phyloP scores from a whole-genome alignment of 2,329 filamentous ascomycete species.

The Arachnomyces sp. region DNA sequence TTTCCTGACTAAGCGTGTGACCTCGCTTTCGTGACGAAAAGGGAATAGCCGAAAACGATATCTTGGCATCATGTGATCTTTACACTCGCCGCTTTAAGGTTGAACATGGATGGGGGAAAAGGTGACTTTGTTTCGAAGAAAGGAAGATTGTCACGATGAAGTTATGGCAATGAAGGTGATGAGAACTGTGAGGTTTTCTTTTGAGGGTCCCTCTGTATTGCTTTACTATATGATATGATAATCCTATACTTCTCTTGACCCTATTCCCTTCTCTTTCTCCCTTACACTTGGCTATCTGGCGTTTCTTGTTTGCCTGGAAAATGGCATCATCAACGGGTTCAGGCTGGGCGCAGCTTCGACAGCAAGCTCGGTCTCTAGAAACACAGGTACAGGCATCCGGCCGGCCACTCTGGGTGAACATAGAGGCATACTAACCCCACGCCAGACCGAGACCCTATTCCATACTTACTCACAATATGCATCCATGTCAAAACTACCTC shows the following conservation, averaged over 20 bases:
- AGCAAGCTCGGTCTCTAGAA: constrained; percentile 82
- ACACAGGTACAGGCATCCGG: constrained; percentile 58
- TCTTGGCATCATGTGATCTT: constrained; percentile 18
- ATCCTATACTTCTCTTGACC: too few relatives aligned
- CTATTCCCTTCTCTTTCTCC: neutral
- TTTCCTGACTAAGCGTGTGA: constrained; percentile 16
- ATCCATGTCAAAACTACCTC: constrained; percentile 65
- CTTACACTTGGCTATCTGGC: neutral
- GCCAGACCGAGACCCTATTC: constrained; percentile 65
- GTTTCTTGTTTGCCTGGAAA: constrained; percentile 9
- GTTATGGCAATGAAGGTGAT: constrained; percentile 6
- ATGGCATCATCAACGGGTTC: constrained; percentile 52
- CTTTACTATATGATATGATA: too few relatives aligned
- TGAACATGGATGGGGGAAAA: constrained; percentile 2
- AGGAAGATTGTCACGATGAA: constrained; percentile 12
- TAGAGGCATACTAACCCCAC: constrained; percentile 10
- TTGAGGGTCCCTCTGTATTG: too few relatives aligned
- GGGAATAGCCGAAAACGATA: constrained; percentile 27
- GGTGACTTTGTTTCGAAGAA: constrained; percentile 5
- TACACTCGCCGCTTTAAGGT: constrained; percentile 7
- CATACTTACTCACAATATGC: constrained; percentile 83
- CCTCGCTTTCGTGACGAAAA: constrained; percentile 10
- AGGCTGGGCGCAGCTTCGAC: constrained; percentile 88
- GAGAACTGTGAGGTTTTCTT: constrained; percentile 5
- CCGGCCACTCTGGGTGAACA: neutral